Evolutionary conservation across 2,329 filamentous ascomycete species (phyloP), one percentile per base, ranked within the genome.

Genomic region (Davidsoniella eucalypti): DNA sequence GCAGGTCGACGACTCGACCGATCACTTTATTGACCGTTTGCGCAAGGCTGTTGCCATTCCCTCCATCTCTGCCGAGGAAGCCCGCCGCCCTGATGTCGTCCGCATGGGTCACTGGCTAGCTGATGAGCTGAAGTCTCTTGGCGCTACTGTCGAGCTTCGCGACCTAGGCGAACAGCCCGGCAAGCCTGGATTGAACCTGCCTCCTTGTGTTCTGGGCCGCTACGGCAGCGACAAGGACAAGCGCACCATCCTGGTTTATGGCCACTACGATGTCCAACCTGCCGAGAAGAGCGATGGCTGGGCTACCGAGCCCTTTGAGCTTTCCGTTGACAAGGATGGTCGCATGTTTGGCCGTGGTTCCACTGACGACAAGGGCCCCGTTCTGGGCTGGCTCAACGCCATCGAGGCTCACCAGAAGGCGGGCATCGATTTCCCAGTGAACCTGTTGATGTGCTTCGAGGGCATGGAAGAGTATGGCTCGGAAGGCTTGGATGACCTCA

Each of bases 381-480:
- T 98, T 23, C 72, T 98, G 51, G 92, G 92, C 59, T 98, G 92
- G 92, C 67, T 98, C 58, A 98, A 98, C 64, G 88, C 88, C 57
- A 96, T 98, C 57, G 88, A 98, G 69, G 88, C 92, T 40, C 92
- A 98, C 71, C 82, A 94, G 67, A 92, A 93, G 72, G 87, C 88
- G 36, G 86, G 86, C 52, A 72, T 96, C 43, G 90, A 95, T 47
- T 87, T 98, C 64, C 92, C 92, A 7, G 92, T 98, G 61, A 98
- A 98, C 70, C 74, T 98, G 57, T 78, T 98, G 56, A 96, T 95
- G 86, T 98, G 92, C 73, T 96, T 98, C 59, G 92, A 98, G 73
- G 92, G 92, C 45, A 98, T 98, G 92, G 92, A 98, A 69, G 92
- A 98, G 70, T 94, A 94, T 64, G 92, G 92, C 47, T 95, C 88